Percentiles rank a stretch among this genome's conserved stretches.
Conservation (phyloP, 768 basidiomycete genomes). For the Ramaria rubella region DNA sequence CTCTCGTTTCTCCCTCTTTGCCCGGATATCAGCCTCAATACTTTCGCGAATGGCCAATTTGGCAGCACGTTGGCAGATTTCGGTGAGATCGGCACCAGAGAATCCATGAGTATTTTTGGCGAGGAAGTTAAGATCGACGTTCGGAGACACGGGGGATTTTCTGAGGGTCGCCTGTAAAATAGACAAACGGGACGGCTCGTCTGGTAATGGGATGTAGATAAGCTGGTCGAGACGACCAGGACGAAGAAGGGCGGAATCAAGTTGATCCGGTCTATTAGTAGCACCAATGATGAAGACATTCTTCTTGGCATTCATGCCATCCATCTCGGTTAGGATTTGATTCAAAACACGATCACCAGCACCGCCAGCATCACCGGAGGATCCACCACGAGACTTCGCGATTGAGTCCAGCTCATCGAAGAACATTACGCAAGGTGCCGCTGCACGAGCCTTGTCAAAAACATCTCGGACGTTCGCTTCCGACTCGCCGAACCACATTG, state of each 20-base stretch:
- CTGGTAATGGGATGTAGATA: constrained; percentile 98
- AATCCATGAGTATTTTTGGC: constrained; percentile 93
- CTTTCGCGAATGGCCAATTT: constrained; percentile 95
- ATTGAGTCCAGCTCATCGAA: constrained; percentile 99
- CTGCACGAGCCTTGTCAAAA: constrained; percentile 99
- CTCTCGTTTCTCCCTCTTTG: constrained; percentile 70
- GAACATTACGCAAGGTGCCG: constrained; percentile 99
- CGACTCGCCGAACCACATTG: constrained; percentile 99
- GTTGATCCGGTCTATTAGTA: constrained; percentile 95
- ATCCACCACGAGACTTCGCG: constrained; percentile 90
- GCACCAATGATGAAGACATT: constrained; percentile 98
- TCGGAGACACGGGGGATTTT: constrained; percentile 79
- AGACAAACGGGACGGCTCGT: constrained; percentile 83
- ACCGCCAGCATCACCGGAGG: constrained; percentile 85
- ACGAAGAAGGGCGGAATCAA: constrained; percentile 87
- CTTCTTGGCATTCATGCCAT: constrained; percentile 98
- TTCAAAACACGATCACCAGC: constrained; percentile 98
- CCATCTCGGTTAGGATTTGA: constrained; percentile 97
- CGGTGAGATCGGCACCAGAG: constrained; percentile 99
- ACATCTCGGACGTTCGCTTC: constrained; percentile 99
- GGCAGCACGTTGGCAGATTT: constrained; percentile 96
- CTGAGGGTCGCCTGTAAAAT: constrained; percentile 90
- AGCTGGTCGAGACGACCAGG: constrained; percentile 98
- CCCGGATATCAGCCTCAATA: constrained; percentile 86
- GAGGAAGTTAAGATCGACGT: constrained; percentile 81